Conservation (phyloP, 202 grass and related monocot species). For the Setaria italica region DNA sequence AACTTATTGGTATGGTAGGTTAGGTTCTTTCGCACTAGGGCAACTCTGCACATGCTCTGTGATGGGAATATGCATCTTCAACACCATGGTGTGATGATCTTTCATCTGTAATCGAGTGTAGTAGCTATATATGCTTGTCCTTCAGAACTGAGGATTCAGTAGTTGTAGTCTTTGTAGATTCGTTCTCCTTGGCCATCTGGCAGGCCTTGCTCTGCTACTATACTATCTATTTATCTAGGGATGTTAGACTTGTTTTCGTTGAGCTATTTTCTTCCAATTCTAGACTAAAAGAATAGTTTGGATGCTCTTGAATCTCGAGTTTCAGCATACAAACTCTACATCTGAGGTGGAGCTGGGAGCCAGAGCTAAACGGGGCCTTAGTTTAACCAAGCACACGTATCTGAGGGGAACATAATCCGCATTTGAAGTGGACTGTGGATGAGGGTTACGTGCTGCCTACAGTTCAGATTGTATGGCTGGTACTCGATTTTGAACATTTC, state of each 20-base stretch:
- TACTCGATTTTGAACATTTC: too few species aligned
- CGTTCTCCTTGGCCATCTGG: background rate
- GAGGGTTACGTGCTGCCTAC: too few species aligned
- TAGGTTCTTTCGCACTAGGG: background rate
- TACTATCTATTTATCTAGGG: background rate
- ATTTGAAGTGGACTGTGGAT: too few species aligned
- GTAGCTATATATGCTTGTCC: background rate
- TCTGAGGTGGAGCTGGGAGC: too few species aligned
- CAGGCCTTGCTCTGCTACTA: background rate
- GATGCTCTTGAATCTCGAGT: background rate
- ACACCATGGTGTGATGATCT: background rate
- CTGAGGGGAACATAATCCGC: too few species aligned
- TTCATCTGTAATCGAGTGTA: background rate
- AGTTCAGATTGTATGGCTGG: too few species aligned
- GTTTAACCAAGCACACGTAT: too few species aligned
- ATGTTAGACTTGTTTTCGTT: background rate
- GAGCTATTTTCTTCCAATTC: background rate
- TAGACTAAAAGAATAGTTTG: background rate
- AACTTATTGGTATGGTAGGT: background rate
- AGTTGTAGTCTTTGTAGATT: background rate
- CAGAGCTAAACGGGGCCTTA: too few species aligned
- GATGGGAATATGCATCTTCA: constrained; percentile 6
- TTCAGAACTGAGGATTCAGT: background rate
- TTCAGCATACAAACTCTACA: too few species aligned
- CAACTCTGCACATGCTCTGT: background rate